Evolutionary conservation across 202 grass and related monocot species (phyloP).

Genomic region (Carex sylvatica): DNA sequence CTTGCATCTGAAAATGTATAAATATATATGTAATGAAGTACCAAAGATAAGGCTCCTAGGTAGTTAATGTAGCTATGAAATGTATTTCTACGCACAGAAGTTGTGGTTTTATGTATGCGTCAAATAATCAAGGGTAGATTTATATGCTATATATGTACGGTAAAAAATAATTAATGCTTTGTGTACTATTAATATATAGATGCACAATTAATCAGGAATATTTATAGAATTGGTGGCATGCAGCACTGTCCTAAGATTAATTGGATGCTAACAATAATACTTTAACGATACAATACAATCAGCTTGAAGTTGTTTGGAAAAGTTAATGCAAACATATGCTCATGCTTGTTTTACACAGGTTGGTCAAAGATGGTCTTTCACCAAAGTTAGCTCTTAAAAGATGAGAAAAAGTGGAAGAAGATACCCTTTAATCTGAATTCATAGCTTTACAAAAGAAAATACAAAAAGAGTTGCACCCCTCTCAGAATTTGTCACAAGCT

Average conservation of each 20-base stretch:
- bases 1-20: not conserved
- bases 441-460: conserved; percentile 28
- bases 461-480: conserved; percentile 12
- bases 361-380: conserved; percentile 30
- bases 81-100: not conserved
- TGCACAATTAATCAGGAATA: not conserved
- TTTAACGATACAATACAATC: not conserved
- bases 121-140: not conserved
- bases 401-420: conserved; percentile 27
- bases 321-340: not conserved
- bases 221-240: not conserved
- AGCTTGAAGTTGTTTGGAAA: not conserved
- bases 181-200: not conserved
- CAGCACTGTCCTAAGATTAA: not conserved
- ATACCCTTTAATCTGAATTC: conserved; percentile 28
- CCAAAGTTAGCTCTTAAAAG: conserved; percentile 27
- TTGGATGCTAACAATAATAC: not conserved
- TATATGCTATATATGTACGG: not conserved
- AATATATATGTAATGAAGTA: not conserved
- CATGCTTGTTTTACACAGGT: not conserved
- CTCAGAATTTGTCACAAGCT: conserved; percentile 26
- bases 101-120: not conserved
- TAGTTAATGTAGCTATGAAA: not conserved
- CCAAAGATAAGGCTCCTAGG: not conserved
- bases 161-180: not conserved